Conservation (phyloP, 805 yeast species). For the Kazachstania bromeliacearum region DNA sequence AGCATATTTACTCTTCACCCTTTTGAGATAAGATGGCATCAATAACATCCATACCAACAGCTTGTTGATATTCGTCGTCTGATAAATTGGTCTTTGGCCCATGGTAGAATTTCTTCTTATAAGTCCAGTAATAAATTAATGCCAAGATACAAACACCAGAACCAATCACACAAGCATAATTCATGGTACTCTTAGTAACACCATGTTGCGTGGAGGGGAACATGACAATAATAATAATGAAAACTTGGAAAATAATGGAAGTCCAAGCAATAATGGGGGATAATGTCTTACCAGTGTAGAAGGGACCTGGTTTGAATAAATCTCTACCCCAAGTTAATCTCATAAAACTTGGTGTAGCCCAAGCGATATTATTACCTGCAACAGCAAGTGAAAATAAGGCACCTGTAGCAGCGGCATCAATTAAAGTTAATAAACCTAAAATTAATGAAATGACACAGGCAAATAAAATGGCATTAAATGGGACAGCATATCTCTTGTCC, state of each 20-base stretch:
- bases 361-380: constrained; percentile 35
- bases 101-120: constrained; percentile 44
- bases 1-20: background rate
- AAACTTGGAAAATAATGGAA: constrained; percentile 42
- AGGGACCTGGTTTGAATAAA: constrained; percentile 56
- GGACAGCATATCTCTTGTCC: constrained; percentile 47
- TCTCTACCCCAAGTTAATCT: constrained; percentile 37
- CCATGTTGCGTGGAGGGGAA: constrained; percentile 40
- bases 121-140: constrained; percentile 39
- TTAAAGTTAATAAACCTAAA: constrained; percentile 33
- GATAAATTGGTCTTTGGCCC: constrained; percentile 41
- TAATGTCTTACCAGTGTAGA: constrained; percentile 44
- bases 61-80: constrained; percentile 24
- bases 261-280: constrained; percentile 39
- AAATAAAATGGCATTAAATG: constrained; percentile 49
- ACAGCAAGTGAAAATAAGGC: constrained; percentile 37
- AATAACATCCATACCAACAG: constrained; percentile 22
- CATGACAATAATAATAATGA: constrained; percentile 48
- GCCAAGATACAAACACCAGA: constrained; percentile 52
- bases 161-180: constrained; percentile 60
- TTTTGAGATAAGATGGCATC: constrained; percentile 17
- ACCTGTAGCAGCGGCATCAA: constrained; percentile 35
- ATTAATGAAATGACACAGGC: constrained; percentile 31
- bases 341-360: constrained; percentile 33
- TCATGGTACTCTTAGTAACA: constrained; percentile 42